Evolutionary conservation across 78 protist genomes (phyloP).

Genomic region (Neovahlkampfia damariscottae): DNA sequence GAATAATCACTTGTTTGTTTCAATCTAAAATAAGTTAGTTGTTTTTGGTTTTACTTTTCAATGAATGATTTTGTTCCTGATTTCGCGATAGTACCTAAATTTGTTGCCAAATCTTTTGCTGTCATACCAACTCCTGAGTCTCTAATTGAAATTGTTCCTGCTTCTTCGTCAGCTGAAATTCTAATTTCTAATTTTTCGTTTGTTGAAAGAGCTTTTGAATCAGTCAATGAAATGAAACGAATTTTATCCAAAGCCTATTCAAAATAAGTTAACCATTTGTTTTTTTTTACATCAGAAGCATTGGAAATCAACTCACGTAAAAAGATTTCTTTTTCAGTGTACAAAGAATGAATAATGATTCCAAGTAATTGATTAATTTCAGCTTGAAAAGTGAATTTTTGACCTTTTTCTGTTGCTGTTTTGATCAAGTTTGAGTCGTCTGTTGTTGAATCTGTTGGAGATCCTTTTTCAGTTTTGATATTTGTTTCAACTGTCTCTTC

Average conservation of each 20-base stretch:
- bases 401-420: too few relatives aligned
- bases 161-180: slow-evolving; percentile 75
- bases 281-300: slow-evolving; percentile 79
- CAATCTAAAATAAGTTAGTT: too few relatives aligned
- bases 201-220: slow-evolving; percentile 35
- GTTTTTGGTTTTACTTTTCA: slow-evolving; percentile 30
- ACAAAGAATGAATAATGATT: slow-evolving; percentile 95
- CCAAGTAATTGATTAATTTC: slow-evolving; percentile 83
- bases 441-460: too few relatives aligned
- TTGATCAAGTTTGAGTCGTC: too few relatives aligned
- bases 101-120: slow-evolving; percentile 76
- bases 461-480: too few relatives aligned
- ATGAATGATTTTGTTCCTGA: slow-evolving; percentile 81
- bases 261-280: slow-evolving; percentile 85
- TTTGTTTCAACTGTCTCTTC: too few relatives aligned
- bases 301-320: slow-evolving; percentile 97
- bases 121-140: slow-evolving; percentile 99
- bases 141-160: slow-evolving; percentile 61
- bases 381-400: slow-evolving; percentile 79
- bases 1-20: slow-evolving; percentile 24
- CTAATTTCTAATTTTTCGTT: slow-evolving; percentile 77
- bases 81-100: slow-evolving; percentile 89
- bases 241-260: slow-evolving; percentile 76
- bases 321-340: slow-evolving; percentile 95
- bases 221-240: slow-evolving; percentile 83